These are phyloP conservation scores for Aspergillus panamensis DNA, from an alignment of 495 filamentous ascomycete genomes.

Conservation along the genomic window DNA sequence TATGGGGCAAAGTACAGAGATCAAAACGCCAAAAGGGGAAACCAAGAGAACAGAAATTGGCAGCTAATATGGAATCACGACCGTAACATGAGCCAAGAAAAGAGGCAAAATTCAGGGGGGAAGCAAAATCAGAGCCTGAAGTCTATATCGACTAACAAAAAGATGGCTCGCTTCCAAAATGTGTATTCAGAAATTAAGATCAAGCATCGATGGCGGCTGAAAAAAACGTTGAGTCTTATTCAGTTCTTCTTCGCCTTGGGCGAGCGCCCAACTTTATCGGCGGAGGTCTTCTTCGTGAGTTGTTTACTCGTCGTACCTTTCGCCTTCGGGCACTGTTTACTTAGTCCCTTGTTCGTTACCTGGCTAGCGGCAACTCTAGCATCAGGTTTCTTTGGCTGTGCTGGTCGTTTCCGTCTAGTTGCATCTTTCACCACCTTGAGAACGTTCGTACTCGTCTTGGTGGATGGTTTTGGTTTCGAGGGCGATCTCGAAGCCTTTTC, in stretches of 20 bases:
- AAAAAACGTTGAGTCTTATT: neutral
- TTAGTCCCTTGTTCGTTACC: constrained; percentile 17
- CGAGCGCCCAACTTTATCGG: constrained; percentile 17
- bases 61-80: neutral
- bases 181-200: neutral
- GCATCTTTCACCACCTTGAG: constrained; percentile 29
- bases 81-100: neutral
- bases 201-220: too few relatives aligned
- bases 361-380: constrained; percentile 22
- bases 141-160: neutral
- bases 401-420: constrained; percentile 17
- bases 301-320: constrained; percentile 8
- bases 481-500: constrained; percentile 8
- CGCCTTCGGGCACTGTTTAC: constrained; percentile 6
- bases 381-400: constrained; percentile 16
- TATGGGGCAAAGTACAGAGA: constrained; percentile 13
- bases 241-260: constrained; percentile 21
- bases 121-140: neutral
- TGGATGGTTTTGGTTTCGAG: constrained; percentile 32
- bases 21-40: constrained; percentile 5
- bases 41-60: constrained; percentile 2
- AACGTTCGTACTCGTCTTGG: constrained; percentile 35
- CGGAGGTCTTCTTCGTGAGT: neutral
- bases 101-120: neutral
- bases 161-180: neutral